These are phyloP conservation scores for Suaeda aralocaspica DNA, from an alignment of 148 eudicot genomes.

Conservation along the genomic window DNA sequence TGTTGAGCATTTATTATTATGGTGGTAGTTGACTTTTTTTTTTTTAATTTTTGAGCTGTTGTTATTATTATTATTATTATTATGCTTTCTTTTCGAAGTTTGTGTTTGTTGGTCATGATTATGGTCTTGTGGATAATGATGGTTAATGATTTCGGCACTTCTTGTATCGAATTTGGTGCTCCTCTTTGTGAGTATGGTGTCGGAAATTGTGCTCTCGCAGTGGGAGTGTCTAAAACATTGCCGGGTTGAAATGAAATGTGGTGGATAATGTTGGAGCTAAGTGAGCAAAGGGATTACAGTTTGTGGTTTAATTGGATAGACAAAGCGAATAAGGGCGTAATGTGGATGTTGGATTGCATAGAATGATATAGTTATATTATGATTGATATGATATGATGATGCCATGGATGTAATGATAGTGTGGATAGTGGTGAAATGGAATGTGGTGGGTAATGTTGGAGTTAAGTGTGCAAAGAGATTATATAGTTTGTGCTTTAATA, in stretches of 20 bases:
- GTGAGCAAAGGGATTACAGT: background rate
- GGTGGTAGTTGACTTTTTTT: background rate
- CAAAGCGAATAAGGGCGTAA: too few species aligned
- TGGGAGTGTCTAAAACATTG: too few species aligned
- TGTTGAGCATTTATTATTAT: conserved; percentile 4
- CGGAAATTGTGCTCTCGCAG: too few species aligned
- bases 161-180: too few species aligned
- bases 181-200: background rate
- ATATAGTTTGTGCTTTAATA: background rate
- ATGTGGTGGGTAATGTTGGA: conserved; percentile 11
- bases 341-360: background rate
- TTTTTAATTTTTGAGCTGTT: background rate
- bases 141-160: too few species aligned
- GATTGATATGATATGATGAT: conserved; percentile 2
- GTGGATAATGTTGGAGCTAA: conserved; percentile 8
- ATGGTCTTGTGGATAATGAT: too few species aligned
- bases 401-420: background rate
- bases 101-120: background rate
- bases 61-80: too few species aligned
- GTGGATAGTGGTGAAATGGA: too few species aligned
- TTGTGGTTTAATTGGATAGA: background rate
- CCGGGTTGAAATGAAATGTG: background rate
- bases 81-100: too few species aligned
- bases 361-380: background rate
- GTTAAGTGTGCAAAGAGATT: background rate